Percentiles rank a stretch among this genome's conserved stretches.
Conservation (phyloP, 225 moss, liverwort and hornwort genomes). For the Pseudisothecium myosuroides region DNA sequence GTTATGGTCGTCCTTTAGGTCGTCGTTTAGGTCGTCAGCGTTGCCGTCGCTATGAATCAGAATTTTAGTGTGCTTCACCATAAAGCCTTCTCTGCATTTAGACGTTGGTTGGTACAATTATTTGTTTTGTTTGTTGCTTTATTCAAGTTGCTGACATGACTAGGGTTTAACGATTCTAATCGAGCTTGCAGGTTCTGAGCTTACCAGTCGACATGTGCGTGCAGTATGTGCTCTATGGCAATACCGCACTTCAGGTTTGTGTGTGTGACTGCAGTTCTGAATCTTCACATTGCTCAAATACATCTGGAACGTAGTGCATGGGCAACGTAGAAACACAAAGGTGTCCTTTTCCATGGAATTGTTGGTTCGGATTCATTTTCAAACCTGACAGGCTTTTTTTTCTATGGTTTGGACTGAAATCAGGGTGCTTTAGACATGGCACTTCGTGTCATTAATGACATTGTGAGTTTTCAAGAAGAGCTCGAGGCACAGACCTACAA, state of each 20-base stretch:
- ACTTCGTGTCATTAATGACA: conserved; percentile 39
- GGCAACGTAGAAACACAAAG: not conserved
- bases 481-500: conserved; percentile 55
- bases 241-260: conserved; percentile 43
- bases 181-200: conserved; percentile 34
- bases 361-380: not conserved
- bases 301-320: not conserved
- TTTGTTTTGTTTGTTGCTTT: not conserved
- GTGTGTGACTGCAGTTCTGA: not conserved
- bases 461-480: conserved; percentile 50
- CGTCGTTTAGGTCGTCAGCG: not conserved
- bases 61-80: not conserved
- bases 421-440: conserved; percentile 55
- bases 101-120: not conserved
- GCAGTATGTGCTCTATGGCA: conserved; percentile 52
- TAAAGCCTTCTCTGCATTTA: not conserved
- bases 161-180: not conserved
- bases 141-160: no score
- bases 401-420: not conserved
- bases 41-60: not conserved
- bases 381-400: not conserved
- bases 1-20: no score
- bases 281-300: not conserved
- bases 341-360: not conserved
- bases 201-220: conserved; percentile 54